Evolutionary conservation across 371 early-diverging fungal genomes (phyloP).

Genomic region (Massospora cicadina): DNA sequence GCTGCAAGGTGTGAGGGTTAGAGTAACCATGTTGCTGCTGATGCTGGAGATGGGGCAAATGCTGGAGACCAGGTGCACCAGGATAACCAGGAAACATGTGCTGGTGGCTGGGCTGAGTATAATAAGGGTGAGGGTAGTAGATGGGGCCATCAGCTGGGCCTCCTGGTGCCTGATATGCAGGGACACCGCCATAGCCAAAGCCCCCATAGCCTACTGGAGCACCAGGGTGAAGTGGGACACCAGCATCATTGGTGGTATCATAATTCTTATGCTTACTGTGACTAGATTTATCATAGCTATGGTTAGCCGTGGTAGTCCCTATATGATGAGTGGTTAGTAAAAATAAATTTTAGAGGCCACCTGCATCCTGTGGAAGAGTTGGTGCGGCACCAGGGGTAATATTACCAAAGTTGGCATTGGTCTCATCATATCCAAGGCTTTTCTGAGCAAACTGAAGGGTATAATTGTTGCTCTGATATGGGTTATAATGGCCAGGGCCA

Average conservation of each 20-base stretch:
- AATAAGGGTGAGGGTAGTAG: not conserved
- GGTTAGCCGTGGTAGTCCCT: not conserved
- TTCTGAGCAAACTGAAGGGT: conserved; percentile 8
- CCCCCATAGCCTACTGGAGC: not conserved
- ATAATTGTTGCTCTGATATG: conserved; percentile 2
- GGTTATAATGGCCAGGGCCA: not conserved
- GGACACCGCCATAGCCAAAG: not conserved
- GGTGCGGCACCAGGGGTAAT: not conserved
- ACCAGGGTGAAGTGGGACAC: not conserved
- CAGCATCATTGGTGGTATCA: not conserved
- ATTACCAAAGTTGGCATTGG: not conserved
- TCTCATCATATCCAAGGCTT: not conserved
- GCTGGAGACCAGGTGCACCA: not conserved
- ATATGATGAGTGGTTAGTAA: not conserved
- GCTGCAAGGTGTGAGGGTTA: not conserved
- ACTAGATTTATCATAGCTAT: not conserved
- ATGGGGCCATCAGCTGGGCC: not conserved
- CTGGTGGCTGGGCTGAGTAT: not conserved
- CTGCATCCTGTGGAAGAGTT: not conserved
- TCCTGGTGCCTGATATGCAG: not conserved
- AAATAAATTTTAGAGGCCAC: no score
- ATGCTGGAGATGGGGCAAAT: not conserved
- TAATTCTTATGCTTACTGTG: conserved; percentile 1
- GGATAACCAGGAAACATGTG: not conserved
- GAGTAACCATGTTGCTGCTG: not conserved